These are phyloP conservation scores for Hamamelis virginiana DNA, from an alignment of 164 flowering plant species.

Conservation along the genomic window DNA sequence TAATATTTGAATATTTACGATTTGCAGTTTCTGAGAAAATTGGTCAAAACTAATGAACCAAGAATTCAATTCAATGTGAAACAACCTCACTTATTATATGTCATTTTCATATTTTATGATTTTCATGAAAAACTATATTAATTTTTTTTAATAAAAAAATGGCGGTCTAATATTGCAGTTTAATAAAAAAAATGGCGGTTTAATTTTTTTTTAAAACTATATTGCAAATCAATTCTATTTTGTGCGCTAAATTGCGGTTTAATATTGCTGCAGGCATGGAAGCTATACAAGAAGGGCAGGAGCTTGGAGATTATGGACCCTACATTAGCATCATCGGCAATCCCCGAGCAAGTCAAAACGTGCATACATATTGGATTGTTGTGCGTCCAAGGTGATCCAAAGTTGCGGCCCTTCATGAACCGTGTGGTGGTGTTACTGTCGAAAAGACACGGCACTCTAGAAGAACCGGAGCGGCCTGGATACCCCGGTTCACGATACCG, in stretches of 20 bases:
- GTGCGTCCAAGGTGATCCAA: slow-evolving; percentile 78
- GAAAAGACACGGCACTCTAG: slow-evolving; percentile 54
- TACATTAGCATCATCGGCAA: slow-evolving; percentile 37
- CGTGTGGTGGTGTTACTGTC: slow-evolving; percentile 67
- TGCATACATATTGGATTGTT: slow-evolving; percentile 79
- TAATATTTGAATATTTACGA: too few relatives aligned
- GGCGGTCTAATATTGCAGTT: too few relatives aligned
- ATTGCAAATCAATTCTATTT: too few relatives aligned
- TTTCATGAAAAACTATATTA: too few relatives aligned
- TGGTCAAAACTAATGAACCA: too few relatives aligned
- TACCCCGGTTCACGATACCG: slow-evolving; percentile 56
- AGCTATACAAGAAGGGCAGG: slow-evolving; percentile 57
- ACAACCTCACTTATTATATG: not conserved
- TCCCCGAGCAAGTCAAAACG: slow-evolving; percentile 49
- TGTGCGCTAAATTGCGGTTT: not conserved
- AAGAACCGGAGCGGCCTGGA: slow-evolving; percentile 79
- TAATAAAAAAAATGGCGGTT: not conserved
- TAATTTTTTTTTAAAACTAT: too few relatives aligned
- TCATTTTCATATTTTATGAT: too few relatives aligned
- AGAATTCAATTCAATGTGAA: too few relatives aligned
- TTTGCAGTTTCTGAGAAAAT: too few relatives aligned
- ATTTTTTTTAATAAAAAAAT: too few relatives aligned
- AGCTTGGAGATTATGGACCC: slow-evolving; percentile 76
- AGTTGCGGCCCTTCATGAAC: slow-evolving; percentile 63
- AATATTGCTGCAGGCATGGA: slow-evolving; percentile 54